These are phyloP conservation scores for Coemansia sp. DNA, from an alignment of 192 early-diverging fungal genomes.

Conservation along the genomic window DNA sequence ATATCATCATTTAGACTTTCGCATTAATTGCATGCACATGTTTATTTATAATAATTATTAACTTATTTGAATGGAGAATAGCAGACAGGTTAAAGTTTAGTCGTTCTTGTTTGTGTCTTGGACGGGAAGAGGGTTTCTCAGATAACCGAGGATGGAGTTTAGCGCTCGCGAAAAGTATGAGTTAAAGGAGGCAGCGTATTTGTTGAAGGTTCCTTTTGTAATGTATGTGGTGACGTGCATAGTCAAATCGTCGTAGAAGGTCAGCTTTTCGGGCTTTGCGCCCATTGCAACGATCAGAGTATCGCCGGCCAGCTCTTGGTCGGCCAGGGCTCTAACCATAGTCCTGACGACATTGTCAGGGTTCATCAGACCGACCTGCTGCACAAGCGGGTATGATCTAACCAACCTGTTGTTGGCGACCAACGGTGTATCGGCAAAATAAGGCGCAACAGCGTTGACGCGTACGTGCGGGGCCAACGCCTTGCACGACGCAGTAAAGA, in stretches of 20 bases:
- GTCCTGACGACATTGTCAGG: constrained; percentile 55
- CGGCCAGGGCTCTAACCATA: constrained; percentile 58
- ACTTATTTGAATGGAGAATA: too few species aligned
- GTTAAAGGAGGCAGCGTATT: constrained; percentile 15
- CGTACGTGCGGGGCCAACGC: constrained; percentile 51
- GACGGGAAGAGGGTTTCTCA: constrained; percentile 11
- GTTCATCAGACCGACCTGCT: constrained; percentile 31
- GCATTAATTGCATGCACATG: too few species aligned
- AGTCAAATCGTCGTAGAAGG: constrained; percentile 29
- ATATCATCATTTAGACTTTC: too few species aligned
- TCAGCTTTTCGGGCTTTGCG: constrained; percentile 17
- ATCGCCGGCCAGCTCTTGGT: constrained; percentile 54
- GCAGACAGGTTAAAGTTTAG: too few species aligned
- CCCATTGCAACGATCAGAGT: constrained; percentile 51
- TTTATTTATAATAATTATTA: too few species aligned
- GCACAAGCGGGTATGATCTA: constrained; percentile 26
- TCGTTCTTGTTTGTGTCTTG: background rate
- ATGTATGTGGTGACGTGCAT: constrained; percentile 34
- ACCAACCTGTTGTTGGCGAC: constrained; percentile 43
- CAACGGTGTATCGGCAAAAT: constrained; percentile 57
- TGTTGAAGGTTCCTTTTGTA: constrained; percentile 27
- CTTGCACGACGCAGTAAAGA: constrained; percentile 55
- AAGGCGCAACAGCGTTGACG: constrained; percentile 65
- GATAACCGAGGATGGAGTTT: constrained; percentile 14
- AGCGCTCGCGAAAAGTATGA: constrained; percentile 13